Conservation (phyloP, 257 asterid genomes). For the Penstemon eatonii region DNA sequence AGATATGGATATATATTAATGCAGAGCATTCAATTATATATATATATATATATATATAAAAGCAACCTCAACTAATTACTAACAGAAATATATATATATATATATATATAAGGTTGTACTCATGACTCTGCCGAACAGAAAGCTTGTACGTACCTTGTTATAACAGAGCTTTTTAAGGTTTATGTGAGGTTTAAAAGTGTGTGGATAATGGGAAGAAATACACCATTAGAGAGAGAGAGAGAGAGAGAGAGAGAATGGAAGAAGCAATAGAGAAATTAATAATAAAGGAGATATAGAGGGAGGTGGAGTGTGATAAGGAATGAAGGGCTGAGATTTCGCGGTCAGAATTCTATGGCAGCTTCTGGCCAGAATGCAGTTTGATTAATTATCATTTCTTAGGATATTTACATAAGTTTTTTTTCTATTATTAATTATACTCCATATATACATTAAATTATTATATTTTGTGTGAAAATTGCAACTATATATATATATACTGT, state of each 20-base stretch:
- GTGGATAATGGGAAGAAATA: conserved; percentile 34
- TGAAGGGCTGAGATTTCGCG: conserved; percentile 93
- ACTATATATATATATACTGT: neutral
- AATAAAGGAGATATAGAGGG: conserved; percentile 27
- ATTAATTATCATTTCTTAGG: conserved; percentile 13
- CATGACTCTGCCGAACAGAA: conserved; percentile 19
- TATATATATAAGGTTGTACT: conserved; percentile 31
- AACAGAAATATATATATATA: neutral
- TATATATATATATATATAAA: neutral
- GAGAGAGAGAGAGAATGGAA: conserved; percentile 20
- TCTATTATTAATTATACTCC: neutral
- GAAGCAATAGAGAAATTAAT: conserved; percentile 5
- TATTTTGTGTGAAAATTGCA: neutral
- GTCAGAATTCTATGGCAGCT: conserved; percentile 64
- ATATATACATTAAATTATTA: conserved; percentile 2
- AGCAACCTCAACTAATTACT: conserved; percentile 11
- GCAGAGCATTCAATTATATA: conserved; percentile 45
- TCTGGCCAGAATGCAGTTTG: conserved; percentile 35
- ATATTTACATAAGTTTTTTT: neutral
- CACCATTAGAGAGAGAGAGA: conserved; percentile 33
- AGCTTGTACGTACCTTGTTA: conserved; percentile 22
- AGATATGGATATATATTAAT: conserved; percentile 36
- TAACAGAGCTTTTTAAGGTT: conserved; percentile 22
- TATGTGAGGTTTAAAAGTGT: conserved; percentile 34
- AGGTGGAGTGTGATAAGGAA: conserved; percentile 75